Evolutionary conservation across 352 stramenopile species (phyloP).

Genomic region (Pythium myriotylum): DNA sequence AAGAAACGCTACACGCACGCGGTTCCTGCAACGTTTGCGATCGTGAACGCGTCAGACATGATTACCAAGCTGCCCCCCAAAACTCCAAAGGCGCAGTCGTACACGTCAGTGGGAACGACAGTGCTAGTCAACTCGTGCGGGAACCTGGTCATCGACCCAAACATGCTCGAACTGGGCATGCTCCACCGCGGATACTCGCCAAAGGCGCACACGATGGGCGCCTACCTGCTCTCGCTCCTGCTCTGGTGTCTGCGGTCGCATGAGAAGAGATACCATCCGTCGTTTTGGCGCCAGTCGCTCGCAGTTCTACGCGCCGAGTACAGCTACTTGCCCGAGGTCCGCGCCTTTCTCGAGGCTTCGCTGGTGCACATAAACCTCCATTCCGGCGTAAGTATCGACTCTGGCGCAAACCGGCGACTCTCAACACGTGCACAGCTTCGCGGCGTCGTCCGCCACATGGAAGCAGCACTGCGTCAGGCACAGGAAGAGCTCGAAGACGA

Average conservation of each 20-base stretch:
- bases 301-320: conserved; percentile 33
- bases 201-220: conserved; percentile 38
- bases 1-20: conserved; percentile 35
- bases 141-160: conserved; percentile 51
- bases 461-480: conserved; percentile 10
- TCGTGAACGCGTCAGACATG: conserved; percentile 45
- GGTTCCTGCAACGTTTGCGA: conserved; percentile 42
- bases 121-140: conserved; percentile 45
- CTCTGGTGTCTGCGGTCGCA: conserved; percentile 48
- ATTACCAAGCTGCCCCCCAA: conserved; percentile 48
- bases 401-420: neutral
- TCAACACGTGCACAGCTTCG: neutral
- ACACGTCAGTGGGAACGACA: conserved; percentile 37
- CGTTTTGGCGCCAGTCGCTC: conserved; percentile 39
- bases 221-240: conserved; percentile 47
- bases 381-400: neutral
- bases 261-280: conserved; percentile 29
- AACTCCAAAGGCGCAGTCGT: conserved; percentile 42
- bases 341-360: conserved; percentile 22
- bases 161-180: conserved; percentile 38
- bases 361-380: neutral
- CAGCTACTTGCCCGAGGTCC: conserved; percentile 34
- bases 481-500: conserved; percentile 15
- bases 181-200: conserved; percentile 45
- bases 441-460: conserved; percentile 9